These are phyloP conservation scores for Debaryomyces psychrophilus DNA, from an alignment of 1,139 yeast genomes.

Conservation along the genomic window DNA sequence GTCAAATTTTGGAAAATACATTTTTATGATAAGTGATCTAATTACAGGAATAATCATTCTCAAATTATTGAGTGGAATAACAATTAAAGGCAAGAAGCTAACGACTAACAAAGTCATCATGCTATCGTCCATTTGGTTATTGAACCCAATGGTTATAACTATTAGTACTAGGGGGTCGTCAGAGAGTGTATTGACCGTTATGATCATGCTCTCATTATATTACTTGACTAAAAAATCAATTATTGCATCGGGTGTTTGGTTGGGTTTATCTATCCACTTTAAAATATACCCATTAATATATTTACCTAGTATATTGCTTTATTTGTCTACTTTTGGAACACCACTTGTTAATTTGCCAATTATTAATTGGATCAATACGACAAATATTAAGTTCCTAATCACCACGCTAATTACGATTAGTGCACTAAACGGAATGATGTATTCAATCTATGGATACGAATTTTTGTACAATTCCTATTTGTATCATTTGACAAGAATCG, in stretches of 20 bases:
- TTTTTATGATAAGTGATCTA: conserved; percentile 78
- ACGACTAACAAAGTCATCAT: conserved; percentile 34
- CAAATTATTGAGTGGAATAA: conserved; percentile 29
- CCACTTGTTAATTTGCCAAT: conserved; percentile 34
- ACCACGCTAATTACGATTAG: conserved; percentile 47
- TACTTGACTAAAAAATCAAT: conserved; percentile 34
- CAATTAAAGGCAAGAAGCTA: conserved; percentile 20
- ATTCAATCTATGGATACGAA: conserved; percentile 66
- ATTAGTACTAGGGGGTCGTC: conserved; percentile 94
- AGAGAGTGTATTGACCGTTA: conserved; percentile 82
- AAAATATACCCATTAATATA: conserved; percentile 91
- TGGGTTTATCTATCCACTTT: conserved; percentile 85
- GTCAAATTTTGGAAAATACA: conserved; percentile 75
- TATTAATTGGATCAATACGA: conserved; percentile 42
- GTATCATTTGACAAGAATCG: conserved; percentile 81
- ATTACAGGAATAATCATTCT: conserved; percentile 74
- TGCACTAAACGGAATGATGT: conserved; percentile 60
- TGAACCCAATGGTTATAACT: conserved; percentile 94
- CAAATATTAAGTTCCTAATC: conserved; percentile 49
- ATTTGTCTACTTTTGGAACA: conserved; percentile 23
- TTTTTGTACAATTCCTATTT: conserved; percentile 79
- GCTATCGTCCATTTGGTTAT: conserved; percentile 72
- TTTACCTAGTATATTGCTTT: conserved; percentile 54
- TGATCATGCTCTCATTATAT: conserved; percentile 66
- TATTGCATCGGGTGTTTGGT: conserved; percentile 59